phyloP scores from a whole-genome alignment of 1,284 basidiomycete genomes.

The Tremellales sp. region DNA sequence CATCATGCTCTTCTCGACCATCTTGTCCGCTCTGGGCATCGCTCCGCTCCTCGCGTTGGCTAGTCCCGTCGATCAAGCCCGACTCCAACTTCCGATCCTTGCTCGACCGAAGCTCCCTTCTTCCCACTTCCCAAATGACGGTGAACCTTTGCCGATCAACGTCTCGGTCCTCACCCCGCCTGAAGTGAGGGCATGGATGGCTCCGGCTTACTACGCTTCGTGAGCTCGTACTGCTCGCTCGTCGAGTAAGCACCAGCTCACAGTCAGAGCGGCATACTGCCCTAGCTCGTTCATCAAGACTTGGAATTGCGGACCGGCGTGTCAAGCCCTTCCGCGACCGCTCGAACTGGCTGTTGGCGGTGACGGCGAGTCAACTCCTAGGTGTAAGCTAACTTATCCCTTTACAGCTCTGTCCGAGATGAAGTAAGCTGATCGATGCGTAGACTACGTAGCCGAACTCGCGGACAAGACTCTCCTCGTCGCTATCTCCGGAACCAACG shows the following conservation, averaged over 20 bases:
- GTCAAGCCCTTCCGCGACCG: background rate
- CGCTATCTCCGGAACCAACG: conserved; percentile 21
- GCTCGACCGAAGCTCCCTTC: background rate
- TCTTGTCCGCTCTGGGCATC: no score
- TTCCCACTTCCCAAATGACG: background rate
- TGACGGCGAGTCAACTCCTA: conserved; percentile 10
- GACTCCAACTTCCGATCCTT: no score
- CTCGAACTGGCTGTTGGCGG: conserved; percentile 7
- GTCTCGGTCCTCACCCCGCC: background rate
- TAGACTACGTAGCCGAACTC: conserved; percentile 10
- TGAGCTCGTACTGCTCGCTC: background rate
- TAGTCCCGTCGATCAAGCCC: no score
- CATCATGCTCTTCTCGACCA: no score
- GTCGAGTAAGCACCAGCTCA: background rate
- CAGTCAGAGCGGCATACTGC: background rate
- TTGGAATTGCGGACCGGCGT: background rate
- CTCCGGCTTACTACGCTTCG: conserved; percentile 2
- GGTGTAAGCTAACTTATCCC: conserved; percentile 12
- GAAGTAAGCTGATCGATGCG: background rate
- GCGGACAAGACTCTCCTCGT: conserved; percentile 11
- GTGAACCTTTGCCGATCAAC: background rate
- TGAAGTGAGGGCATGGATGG: background rate
- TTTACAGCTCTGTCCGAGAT: background rate
- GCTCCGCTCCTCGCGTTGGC: no score
- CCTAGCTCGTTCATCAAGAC: background rate